Percentiles rank a stretch among this genome's conserved stretches.
Evolutionary conservation across 2,329 filamentous ascomycete species (phyloP).

Genomic region (Diplodia scrobiculata): DNA sequence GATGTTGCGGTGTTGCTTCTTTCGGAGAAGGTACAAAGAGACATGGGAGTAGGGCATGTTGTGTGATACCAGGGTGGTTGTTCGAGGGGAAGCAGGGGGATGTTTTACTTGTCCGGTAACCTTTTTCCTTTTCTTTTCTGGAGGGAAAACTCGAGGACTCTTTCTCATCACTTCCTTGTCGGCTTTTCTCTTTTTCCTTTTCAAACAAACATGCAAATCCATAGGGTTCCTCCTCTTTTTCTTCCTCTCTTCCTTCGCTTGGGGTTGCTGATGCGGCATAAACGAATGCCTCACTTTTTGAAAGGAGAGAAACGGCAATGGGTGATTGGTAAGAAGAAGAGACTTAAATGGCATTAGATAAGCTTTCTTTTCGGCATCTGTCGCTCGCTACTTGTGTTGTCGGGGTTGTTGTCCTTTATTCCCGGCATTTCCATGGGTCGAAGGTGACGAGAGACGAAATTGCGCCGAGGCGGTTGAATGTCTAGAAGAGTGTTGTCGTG

Average conservation of each 20-base stretch:
- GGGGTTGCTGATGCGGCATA: background rate
- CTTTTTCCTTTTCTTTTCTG: background rate
- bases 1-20: too few species aligned
- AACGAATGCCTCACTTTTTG: background rate
- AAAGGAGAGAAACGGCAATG: background rate
- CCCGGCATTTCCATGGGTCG: background rate
- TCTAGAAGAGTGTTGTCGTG: background rate
- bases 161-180: constrained; percentile 21
- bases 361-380: background rate
- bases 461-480: background rate
- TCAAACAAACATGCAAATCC: background rate
- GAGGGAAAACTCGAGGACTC: background rate
- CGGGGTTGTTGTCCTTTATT: background rate
- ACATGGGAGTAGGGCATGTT: background rate
- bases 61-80: constrained; percentile 6
- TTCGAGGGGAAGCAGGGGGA: background rate
- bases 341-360: background rate
- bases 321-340: background rate
- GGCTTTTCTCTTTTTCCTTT: constrained; percentile 29
- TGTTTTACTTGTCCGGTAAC: background rate
- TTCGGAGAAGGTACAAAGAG: background rate
- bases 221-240: background rate
- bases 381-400: background rate
- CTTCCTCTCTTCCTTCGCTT: background rate
- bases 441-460: background rate